These are phyloP conservation scores for Phialophora macrospora DNA, from an alignment of 2,329 filamentous ascomycete species.

Conservation along the genomic window DNA sequence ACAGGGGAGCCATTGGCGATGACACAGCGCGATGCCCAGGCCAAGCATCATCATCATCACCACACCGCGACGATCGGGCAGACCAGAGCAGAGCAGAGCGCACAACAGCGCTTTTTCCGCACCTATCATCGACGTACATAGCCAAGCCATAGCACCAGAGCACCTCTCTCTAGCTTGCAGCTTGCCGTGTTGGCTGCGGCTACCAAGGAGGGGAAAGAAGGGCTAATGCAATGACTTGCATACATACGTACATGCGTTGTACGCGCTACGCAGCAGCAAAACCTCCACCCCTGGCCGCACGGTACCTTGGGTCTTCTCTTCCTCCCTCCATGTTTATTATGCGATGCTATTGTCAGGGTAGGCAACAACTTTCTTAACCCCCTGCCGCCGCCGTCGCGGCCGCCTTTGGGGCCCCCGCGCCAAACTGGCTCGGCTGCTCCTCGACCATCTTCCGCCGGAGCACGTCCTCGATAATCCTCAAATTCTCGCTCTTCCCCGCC, in stretches of 20 bases:
- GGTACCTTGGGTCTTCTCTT: not conserved
- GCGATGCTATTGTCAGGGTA: not conserved
- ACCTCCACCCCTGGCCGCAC: not conserved
- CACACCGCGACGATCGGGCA: not conserved
- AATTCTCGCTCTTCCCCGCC: constrained; percentile 77
- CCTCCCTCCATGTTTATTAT: not conserved
- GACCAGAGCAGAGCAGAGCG: not conserved
- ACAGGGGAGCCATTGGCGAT: not conserved
- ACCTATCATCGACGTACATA: not conserved
- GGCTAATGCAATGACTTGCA: not conserved
- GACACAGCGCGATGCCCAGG: not conserved
- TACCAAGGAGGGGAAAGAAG: not conserved
- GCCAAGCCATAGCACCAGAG: not conserved
- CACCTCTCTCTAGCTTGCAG: not conserved
- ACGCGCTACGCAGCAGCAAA: not conserved
- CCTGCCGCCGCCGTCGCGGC: constrained; percentile 36
- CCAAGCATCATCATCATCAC: not conserved
- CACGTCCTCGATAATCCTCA: constrained; percentile 85
- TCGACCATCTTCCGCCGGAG: constrained; percentile 59
- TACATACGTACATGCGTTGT: not conserved
- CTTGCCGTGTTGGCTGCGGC: not conserved
- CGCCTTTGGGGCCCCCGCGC: constrained; percentile 12
- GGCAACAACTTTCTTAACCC: not conserved
- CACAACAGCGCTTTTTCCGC: not conserved
- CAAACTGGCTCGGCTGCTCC: constrained; percentile 44